phyloP scores from a whole-genome alignment of 176 grass and related monocot species.

The Avena sativa region DNA sequence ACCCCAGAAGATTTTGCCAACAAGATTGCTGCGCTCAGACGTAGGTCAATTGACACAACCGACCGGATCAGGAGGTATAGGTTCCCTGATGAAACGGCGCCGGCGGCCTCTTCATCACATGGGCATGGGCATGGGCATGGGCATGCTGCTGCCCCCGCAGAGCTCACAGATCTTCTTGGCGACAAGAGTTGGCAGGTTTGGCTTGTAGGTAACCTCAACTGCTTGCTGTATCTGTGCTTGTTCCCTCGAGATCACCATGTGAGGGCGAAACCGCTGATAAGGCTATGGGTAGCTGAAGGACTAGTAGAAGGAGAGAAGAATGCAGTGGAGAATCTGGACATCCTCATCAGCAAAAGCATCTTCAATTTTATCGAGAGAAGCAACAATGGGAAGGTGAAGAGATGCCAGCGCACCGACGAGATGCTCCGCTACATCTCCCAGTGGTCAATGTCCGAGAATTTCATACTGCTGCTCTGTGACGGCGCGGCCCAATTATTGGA shows the following conservation, averaged over 20 bases:
- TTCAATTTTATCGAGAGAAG: neutral
- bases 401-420: neutral
- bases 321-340: neutral
- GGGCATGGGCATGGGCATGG: no score
- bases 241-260: neutral
- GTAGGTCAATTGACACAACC: no score
- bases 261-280: neutral
- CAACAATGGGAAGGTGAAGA: neutral
- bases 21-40: no score
- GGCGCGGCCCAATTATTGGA: neutral
- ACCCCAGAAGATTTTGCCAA: neutral
- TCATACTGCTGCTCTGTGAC: neutral
- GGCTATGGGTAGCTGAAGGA: constrained; percentile 13
- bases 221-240: constrained; percentile 11
- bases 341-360: neutral
- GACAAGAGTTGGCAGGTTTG: neutral
- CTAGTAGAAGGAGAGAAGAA: neutral
- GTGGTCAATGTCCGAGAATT: neutral
- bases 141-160: neutral
- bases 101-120: no score
- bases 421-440: neutral
- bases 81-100: neutral
- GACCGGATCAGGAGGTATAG: no score
- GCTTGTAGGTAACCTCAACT: neutral
- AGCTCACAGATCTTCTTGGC: neutral